Conservation (phyloP, 805 yeast species). For the Yarrowia sp. region DNA sequence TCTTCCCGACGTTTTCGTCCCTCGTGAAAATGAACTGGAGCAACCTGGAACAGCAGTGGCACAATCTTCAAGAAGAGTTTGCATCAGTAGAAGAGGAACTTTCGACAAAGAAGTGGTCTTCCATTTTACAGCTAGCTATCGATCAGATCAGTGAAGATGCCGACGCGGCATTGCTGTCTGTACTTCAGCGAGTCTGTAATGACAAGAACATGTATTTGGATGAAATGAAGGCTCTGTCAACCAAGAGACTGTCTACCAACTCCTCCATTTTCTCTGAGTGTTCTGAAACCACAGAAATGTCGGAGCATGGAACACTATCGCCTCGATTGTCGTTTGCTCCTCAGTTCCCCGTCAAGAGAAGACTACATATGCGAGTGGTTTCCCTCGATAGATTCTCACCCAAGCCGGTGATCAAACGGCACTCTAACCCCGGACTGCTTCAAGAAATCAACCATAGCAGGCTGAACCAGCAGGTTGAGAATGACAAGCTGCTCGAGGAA, state of each 20-base stretch:
- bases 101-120: conserved; percentile 30
- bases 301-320: neutral
- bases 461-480: neutral
- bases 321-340: neutral
- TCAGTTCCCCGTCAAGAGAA: conserved; percentile 4
- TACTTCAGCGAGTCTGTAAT: neutral
- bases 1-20: conserved; percentile 30
- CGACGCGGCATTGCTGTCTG: neutral
- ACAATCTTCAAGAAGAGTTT: conserved; percentile 27
- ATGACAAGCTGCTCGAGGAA: neutral
- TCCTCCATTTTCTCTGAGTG: conserved; percentile 18
- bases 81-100: conserved; percentile 29
- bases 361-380: conserved; percentile 10
- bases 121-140: conserved; percentile 21
- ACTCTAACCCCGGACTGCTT: neutral
- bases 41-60: conserved; percentile 28
- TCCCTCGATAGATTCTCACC: conserved; percentile 18
- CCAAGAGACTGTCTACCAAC: conserved; percentile 3
- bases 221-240: neutral
- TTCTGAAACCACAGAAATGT: conserved; percentile 3
- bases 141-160: conserved; percentile 1
- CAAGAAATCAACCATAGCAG: neutral
- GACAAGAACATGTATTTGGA: conserved; percentile 9
- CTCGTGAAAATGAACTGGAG: conserved; percentile 27
- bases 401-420: conserved; percentile 17